Conservation (phyloP, 441 rosid genomes). For the Isatis lusitanica region DNA sequence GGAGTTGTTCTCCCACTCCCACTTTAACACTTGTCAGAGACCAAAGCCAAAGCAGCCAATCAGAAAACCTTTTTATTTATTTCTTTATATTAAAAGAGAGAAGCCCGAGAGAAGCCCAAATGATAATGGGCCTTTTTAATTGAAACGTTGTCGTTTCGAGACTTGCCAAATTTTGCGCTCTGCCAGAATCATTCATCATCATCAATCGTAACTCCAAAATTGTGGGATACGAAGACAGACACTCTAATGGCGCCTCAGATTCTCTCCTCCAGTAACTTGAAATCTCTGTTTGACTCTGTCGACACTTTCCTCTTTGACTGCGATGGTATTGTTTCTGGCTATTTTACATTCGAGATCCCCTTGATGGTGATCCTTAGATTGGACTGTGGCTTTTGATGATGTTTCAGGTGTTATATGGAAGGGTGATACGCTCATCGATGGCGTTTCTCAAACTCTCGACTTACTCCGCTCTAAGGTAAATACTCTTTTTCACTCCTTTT, state of each 20-base stretch:
- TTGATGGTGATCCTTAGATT: not conserved
- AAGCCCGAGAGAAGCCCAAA: not conserved
- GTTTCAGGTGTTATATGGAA: slow-evolving; percentile 86
- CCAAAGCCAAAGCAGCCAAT: not conserved
- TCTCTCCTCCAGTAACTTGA: slow-evolving; percentile 46
- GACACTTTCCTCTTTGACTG: slow-evolving; percentile 93
- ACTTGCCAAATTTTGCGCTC: not conserved
- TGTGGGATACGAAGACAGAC: not conserved
- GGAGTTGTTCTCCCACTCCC: not conserved
- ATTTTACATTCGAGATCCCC: not conserved
- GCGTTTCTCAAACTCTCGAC: slow-evolving; percentile 61
- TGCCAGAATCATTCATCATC: not conserved
- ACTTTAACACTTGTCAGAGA: not conserved
- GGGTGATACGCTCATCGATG: slow-evolving; percentile 80
- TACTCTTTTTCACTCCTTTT: not conserved
- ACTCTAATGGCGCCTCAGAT: slow-evolving; percentile 42
- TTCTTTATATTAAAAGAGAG: not conserved
- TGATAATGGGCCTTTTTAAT: not conserved
- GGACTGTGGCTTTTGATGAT: not conserved
- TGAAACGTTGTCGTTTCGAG: not conserved
- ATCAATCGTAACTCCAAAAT: not conserved
- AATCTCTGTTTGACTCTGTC: slow-evolving; percentile 65
- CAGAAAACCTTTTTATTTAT: not conserved
- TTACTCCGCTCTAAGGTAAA: slow-evolving; percentile 70
- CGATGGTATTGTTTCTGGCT: slow-evolving; percentile 49